Percentiles rank a stretch among this genome's conserved stretches.
Evolutionary conservation across 2,329 filamentous ascomycete genomes (phyloP).

Genomic region (Botryosphaeria dothidea): DNA sequence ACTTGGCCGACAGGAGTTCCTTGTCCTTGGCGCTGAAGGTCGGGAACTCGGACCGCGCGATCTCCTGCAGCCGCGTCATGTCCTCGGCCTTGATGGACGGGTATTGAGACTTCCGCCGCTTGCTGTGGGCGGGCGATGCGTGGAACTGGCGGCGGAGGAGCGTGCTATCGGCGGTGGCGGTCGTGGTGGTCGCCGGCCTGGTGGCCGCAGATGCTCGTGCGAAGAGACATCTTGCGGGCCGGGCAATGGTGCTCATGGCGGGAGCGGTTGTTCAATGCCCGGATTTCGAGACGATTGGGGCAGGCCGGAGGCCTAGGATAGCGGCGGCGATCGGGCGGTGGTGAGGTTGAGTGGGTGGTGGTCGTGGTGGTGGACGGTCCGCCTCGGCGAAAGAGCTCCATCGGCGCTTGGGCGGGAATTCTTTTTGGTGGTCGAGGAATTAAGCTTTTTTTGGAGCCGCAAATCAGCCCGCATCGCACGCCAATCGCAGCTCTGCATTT

Average conservation of each 20-base stretch:
- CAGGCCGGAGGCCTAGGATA: neutral
- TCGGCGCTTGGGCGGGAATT: slow-evolving; percentile 4
- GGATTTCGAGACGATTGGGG: neutral
- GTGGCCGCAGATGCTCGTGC: slow-evolving; percentile 27
- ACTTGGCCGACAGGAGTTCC: slow-evolving; percentile 62
- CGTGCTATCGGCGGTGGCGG: slow-evolving; percentile 15
- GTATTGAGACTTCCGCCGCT: slow-evolving; percentile 42
- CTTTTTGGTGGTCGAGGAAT: slow-evolving; percentile 14
- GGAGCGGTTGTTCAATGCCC: slow-evolving; percentile 17
- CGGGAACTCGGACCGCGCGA: slow-evolving; percentile 48
- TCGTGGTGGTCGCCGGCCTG: slow-evolving; percentile 29
- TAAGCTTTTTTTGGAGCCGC: slow-evolving; percentile 16
- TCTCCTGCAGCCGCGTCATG: slow-evolving; percentile 21
- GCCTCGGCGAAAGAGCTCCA: slow-evolving; percentile 5
- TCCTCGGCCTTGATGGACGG: slow-evolving; percentile 47
- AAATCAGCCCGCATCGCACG: neutral
- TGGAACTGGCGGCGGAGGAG: slow-evolving; percentile 44
- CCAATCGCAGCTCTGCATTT: slow-evolving; percentile 8
- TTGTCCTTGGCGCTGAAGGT: slow-evolving; percentile 69
- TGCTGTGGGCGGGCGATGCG: slow-evolving; percentile 35
- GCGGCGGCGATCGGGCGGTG: neutral
- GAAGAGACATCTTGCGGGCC: slow-evolving; percentile 45
- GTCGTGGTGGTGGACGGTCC: neutral
- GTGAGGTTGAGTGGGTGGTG: neutral
- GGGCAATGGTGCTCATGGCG: slow-evolving; percentile 44